Evolutionary conservation across 306 rosid genomes (phyloP).

Genomic region (Castanea sativa): DNA sequence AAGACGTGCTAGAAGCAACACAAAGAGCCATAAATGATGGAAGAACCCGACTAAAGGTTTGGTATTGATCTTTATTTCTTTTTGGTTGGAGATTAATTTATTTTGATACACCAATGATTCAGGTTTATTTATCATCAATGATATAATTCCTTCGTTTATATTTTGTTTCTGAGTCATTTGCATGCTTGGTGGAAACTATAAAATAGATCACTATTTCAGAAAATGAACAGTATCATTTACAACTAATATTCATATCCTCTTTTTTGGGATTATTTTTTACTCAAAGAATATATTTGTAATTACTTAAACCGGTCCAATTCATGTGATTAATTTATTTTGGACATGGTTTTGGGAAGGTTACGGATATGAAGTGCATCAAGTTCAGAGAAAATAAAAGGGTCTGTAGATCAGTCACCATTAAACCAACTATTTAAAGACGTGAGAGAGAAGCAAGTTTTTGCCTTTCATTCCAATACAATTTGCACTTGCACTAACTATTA

Average conservation of each 20-base stretch:
- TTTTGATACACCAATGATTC: neutral
- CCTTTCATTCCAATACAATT: neutral
- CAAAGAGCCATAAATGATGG: conserved; percentile 69
- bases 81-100: neutral
- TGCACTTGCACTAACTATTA: neutral
- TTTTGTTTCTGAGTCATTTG: neutral
- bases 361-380: neutral
- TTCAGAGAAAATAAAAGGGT: neutral
- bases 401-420: neutral
- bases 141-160: neutral
- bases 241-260: neutral
- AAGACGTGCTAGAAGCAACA: conserved; percentile 81
- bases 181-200: neutral
- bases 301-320: neutral
- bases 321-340: neutral
- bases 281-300: neutral
- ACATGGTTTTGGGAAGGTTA: neutral
- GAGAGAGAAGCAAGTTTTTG: neutral
- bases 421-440: neutral
- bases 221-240: neutral
- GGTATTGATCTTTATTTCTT: neutral
- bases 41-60: conserved; percentile 72
- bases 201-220: neutral
- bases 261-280: neutral
- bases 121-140: neutral